These are phyloP conservation scores for Paraleonurus japonicus DNA, from an alignment of 257 asterid genomes.

Conservation along the genomic window DNA sequence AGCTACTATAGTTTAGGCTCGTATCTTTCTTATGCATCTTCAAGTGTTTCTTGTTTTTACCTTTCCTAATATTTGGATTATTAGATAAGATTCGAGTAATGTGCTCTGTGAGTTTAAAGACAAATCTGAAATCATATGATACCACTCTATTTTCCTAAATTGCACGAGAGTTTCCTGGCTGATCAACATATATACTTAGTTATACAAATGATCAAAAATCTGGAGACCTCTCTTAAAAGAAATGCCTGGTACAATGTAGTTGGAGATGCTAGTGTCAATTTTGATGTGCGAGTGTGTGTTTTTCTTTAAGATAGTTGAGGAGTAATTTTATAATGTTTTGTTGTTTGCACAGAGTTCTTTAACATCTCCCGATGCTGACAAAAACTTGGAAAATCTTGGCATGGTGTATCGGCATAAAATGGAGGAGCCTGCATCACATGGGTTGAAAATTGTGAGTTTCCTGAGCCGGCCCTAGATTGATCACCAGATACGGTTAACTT, in stretches of 20 bases:
- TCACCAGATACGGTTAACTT: neutral
- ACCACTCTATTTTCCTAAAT: neutral
- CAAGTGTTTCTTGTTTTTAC: neutral
- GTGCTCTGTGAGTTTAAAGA: neutral
- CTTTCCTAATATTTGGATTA: neutral
- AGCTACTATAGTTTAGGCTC: conserved; percentile 1
- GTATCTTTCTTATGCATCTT: neutral
- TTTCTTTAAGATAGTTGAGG: conserved; percentile 6
- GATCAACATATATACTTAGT: neutral
- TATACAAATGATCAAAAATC: neutral
- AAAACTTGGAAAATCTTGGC: conserved; percentile 22
- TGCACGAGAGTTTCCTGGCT: neutral
- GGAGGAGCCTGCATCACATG: conserved; percentile 24
- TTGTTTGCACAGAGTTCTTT: conserved; percentile 25
- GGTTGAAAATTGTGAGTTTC: neutral
- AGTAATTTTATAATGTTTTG: conserved; percentile 7
- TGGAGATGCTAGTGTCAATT: conserved; percentile 2
- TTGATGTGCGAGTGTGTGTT: neutral
- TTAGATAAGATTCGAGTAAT: neutral
- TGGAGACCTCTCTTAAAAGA: neutral
- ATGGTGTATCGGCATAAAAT: conserved; percentile 9
- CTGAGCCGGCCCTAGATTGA: neutral
- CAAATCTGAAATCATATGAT: neutral
- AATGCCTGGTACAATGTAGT: conserved; percentile 23
- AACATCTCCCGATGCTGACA: conserved; percentile 10